A percentile compares a stretch with the other conserved stretches of the same genome.
Conservation (phyloP, 2,329 filamentous ascomycete species). For the Microdochium trichocladiopsis region DNA sequence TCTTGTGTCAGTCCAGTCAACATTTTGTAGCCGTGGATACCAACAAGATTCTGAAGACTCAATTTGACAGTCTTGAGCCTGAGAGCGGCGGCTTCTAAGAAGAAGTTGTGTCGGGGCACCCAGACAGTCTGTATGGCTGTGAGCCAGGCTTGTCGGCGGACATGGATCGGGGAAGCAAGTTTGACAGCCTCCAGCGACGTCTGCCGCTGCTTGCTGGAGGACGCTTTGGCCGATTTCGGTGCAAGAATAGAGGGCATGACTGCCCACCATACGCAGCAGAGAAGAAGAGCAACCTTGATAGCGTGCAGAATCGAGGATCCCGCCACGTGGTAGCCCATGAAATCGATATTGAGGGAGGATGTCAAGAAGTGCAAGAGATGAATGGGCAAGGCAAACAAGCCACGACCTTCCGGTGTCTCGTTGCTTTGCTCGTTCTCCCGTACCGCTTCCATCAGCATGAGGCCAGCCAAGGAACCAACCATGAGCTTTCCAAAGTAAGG, state of each 20-base stretch:
- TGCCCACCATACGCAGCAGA: slow-evolving; percentile 47
- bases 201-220: slow-evolving; percentile 30
- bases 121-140: slow-evolving; percentile 89
- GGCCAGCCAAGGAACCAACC: slow-evolving; percentile 83
- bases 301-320: slow-evolving; percentile 38
- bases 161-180: slow-evolving; percentile 73
- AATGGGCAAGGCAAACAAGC: slow-evolving; percentile 58
- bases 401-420: slow-evolving; percentile 57
- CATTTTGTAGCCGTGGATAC: slow-evolving; percentile 68
- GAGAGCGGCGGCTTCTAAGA: slow-evolving; percentile 77
- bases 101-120: slow-evolving; percentile 80
- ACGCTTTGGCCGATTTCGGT: slow-evolving; percentile 44
- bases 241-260: slow-evolving; percentile 47
- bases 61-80: slow-evolving; percentile 76
- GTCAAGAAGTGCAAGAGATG: slow-evolving; percentile 45
- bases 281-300: slow-evolving; percentile 43
- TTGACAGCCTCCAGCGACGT: slow-evolving; percentile 51
- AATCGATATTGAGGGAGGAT: slow-evolving; percentile 39
- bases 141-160: slow-evolving; percentile 84
- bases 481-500: slow-evolving; percentile 72
- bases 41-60: slow-evolving; percentile 69
- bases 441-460: slow-evolving; percentile 86
- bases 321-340: slow-evolving; percentile 46
- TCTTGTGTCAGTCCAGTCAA: slow-evolving; percentile 77
- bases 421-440: slow-evolving; percentile 58